A percentile compares a stretch with the other conserved stretches of the same genome.
Conservation (phyloP, 805 yeast species). For the Candida arabinofermentans region DNA sequence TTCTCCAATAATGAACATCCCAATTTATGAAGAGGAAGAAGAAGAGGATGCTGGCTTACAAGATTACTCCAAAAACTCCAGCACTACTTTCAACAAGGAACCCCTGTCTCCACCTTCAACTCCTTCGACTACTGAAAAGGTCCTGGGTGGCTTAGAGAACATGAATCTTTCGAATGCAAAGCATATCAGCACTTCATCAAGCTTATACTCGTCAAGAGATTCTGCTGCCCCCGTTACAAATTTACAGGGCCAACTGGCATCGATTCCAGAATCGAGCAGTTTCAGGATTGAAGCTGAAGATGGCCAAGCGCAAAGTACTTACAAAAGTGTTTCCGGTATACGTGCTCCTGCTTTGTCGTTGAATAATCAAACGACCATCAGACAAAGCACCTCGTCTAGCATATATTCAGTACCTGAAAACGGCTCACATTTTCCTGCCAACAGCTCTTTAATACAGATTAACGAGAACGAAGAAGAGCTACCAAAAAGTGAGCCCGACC, state of each 20-base stretch:
- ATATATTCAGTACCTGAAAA: conserved; percentile 10
- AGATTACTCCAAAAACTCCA: not conserved
- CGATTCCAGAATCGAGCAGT: conserved; percentile 13
- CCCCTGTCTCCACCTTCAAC: not conserved
- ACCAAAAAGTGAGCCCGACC: too few species aligned
- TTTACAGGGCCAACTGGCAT: not conserved
- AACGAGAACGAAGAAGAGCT: conserved; percentile 4
- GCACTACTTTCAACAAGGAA: not conserved
- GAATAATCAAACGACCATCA: not conserved
- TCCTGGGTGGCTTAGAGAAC: too few species aligned
- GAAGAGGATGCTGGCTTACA: not conserved
- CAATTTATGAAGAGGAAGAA: conserved; percentile 24
- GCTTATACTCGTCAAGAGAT: conserved; percentile 19
- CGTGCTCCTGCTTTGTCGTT: too few species aligned
- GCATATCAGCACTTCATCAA: conserved; percentile 19
- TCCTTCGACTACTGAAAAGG: not conserved
- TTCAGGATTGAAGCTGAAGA: conserved; percentile 9
- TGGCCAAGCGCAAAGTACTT: not conserved
- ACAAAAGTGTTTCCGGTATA: not conserved
- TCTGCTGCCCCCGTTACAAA: not conserved
- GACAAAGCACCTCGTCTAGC: conserved; percentile 20
- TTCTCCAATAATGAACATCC: conserved; percentile 14
- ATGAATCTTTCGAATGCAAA: conserved; percentile 4
- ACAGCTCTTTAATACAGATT: not conserved
- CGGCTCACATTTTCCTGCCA: not conserved